A percentile compares a stretch with the other conserved stretches of the same genome.
phyloP scores from a whole-genome alignment of 2,329 filamentous ascomycete species.

The Paracoccidioides brasiliensis region DNA sequence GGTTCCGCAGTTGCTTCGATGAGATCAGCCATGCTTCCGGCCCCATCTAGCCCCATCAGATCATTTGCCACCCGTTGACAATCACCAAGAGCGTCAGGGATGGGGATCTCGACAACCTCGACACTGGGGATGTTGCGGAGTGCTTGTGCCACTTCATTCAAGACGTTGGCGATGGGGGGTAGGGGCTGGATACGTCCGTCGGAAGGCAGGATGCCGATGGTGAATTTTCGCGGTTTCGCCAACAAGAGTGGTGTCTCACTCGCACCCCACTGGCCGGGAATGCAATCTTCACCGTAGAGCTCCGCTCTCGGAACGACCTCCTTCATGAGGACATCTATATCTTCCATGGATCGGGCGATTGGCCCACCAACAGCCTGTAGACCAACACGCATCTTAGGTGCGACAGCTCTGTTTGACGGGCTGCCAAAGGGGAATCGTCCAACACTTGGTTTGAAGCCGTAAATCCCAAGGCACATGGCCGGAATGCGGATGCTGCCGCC shows the following conservation, averaged over 20 bases:
- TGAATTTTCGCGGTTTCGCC: slow-evolving; percentile 19
- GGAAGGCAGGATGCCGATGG: slow-evolving; percentile 30
- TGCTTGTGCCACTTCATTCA: slow-evolving; percentile 26
- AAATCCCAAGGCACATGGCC: slow-evolving; percentile 40
- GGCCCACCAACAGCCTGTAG: slow-evolving; percentile 37
- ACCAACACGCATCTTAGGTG: slow-evolving; percentile 37
- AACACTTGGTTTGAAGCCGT: slow-evolving; percentile 38
- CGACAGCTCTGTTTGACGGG: slow-evolving; percentile 33
- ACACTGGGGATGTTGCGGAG: slow-evolving; percentile 31
- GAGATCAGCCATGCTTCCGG: slow-evolving; percentile 42
- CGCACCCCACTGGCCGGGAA: slow-evolving; percentile 29
- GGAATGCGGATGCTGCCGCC: slow-evolving; percentile 35
- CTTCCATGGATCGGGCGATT: slow-evolving; percentile 27
- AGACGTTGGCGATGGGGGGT: slow-evolving; percentile 27
- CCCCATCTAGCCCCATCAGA: slow-evolving; percentile 47
- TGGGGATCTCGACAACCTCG: slow-evolving; percentile 46
- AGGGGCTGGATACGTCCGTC: slow-evolving; percentile 27
- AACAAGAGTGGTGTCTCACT: slow-evolving; percentile 14
- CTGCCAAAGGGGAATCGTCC: slow-evolving; percentile 40
- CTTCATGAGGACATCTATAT: slow-evolving; percentile 36
- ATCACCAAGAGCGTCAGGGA: slow-evolving; percentile 39
- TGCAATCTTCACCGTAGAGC: slow-evolving; percentile 39
- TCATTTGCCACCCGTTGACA: slow-evolving; percentile 45
- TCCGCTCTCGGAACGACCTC: slow-evolving; percentile 40
- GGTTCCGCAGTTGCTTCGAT: slow-evolving; percentile 44